Evolutionary conservation across 2,329 filamentous ascomycete genomes (phyloP).

Genomic region (Diaporthe ilicicola): DNA sequence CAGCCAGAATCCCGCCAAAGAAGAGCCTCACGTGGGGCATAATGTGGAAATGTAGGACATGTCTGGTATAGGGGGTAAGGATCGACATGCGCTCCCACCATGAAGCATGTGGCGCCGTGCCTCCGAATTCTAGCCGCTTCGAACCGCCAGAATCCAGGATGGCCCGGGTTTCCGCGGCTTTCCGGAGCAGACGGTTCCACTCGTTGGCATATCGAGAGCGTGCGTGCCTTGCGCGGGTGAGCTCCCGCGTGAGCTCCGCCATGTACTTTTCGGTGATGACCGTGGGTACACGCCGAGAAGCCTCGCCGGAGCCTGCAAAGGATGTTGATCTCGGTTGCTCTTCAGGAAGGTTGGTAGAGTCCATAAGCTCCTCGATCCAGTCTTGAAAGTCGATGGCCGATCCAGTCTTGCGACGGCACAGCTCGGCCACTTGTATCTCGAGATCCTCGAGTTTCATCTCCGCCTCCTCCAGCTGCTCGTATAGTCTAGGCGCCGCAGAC

Average conservation of each 20-base stretch:
- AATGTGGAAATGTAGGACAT: constrained; percentile 77
- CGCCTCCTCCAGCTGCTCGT: constrained; percentile 89
- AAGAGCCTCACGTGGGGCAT: constrained; percentile 73
- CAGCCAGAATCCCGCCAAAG: constrained; percentile 72
- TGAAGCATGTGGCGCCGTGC: constrained; percentile 62
- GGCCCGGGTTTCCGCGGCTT: constrained; percentile 78
- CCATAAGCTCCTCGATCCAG: constrained; percentile 95
- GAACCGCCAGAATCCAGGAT: constrained; percentile 86
- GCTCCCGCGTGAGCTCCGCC: constrained; percentile 84
- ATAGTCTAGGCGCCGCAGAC: constrained; percentile 77
- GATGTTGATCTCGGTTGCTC: constrained; percentile 54
- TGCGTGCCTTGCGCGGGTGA: constrained; percentile 84
- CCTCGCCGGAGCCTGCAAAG: constrained; percentile 52
- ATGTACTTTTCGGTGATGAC: constrained; percentile 94
- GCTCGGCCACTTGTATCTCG: constrained; percentile 80
- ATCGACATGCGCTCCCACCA: constrained; percentile 65
- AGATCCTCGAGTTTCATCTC: constrained; percentile 81
- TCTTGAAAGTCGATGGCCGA: constrained; percentile 80
- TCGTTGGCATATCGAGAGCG: constrained; percentile 84
- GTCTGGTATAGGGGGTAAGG: constrained; percentile 83
- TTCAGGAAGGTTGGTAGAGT: constrained; percentile 77
- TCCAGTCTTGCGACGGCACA: constrained; percentile 82
- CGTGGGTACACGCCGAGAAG: constrained; percentile 66
- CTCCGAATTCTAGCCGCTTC: constrained; percentile 79
- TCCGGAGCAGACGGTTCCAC: constrained; percentile 81